Base-by-base conservation (phyloP, 148 eudicot genomes). In the Rhododendron vialii region DNA sequence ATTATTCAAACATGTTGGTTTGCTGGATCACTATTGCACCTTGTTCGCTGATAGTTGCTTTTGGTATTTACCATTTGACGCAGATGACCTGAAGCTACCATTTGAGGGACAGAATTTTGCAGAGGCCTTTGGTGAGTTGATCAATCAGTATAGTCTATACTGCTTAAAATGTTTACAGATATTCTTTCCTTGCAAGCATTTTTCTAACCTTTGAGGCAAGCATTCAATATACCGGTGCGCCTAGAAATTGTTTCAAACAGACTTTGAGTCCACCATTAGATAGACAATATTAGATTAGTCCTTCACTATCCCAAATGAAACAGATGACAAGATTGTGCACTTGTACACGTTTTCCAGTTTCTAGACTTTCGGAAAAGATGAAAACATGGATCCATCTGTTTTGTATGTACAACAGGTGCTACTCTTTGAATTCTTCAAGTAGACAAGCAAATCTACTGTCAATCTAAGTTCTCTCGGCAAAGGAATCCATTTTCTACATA, bases 31-130 rank as follows among this genome's bases (percentile, higher is more conserved):
- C 22, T 81, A 74, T 80, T 35, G 53, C 78, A 14, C 24, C 83
- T 41, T 88, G 48, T 67, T 55, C 35, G 17, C 55, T 87, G 69
- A 86, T 82, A 43, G 18, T 47, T 50, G 47, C 67, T 76, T 76
- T 83, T 7, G 26, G 30, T 75, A 75, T 76, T 36, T 55, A 33
- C 30, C 7, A 5, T 7, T 89, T 85, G 82, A n/a, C 88, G 89
- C 87, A 94, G 99, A 95, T 89, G 97, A 94, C 73, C 61, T 90
- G 84, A 92, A 91, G 89, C 89, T 92, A 82, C 97, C 99, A 48
- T 82, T 83, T 51, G 93, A 93, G 30, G 92, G 93, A 78, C 93
- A 90, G 80, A 89, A 87, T 82, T 91, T 85, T 59, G n/a, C 81
- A 24, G 98, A 95, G 88, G 88, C 90, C 74, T 95, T 85, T 88